Evolutionary conservation across 2,329 filamentous ascomycete species (phyloP).

Genomic region (Curvularia lunata): DNA sequence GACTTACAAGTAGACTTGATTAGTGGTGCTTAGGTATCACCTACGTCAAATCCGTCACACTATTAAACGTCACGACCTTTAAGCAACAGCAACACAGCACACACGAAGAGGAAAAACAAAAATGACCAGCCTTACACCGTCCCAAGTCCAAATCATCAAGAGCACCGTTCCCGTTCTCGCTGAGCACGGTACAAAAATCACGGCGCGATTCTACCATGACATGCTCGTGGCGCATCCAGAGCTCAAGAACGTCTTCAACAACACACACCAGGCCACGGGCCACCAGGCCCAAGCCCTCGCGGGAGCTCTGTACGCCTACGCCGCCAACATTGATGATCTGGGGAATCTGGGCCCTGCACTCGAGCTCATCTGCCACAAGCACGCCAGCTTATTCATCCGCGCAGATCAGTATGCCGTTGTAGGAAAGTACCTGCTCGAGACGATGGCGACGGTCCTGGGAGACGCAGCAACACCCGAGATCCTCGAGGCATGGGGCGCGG

Average conservation of each 20-base stretch:
- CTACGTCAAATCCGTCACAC: neutral
- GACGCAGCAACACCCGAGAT: constrained; percentile 69
- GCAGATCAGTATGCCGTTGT: constrained; percentile 75
- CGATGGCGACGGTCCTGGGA: constrained; percentile 71
- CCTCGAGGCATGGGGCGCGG: constrained; percentile 70
- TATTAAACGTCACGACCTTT: neutral
- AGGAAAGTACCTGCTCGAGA: constrained; percentile 70
- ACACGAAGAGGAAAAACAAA: neutral
- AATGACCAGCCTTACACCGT: constrained; percentile 60
- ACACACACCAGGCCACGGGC: constrained; percentile 70
- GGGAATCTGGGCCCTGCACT: constrained; percentile 62
- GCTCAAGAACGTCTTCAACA: constrained; percentile 74
- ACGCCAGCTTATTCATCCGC: constrained; percentile 71
- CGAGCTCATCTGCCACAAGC: constrained; percentile 78
- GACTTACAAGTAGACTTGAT: neutral
- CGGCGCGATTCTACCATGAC: constrained; percentile 73
- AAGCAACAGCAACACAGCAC: neutral
- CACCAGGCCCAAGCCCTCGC: constrained; percentile 75
- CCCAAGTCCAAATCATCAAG: constrained; percentile 70
- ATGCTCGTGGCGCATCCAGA: constrained; percentile 70
- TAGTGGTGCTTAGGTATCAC: neutral
- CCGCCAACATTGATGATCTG: constrained; percentile 73
- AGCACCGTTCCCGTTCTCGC: constrained; percentile 72
- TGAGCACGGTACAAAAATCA: constrained; percentile 71
- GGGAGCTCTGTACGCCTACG: constrained; percentile 72